phyloP scores from a whole-genome alignment of 805 yeast genomes.

The Candida chauliodis region DNA sequence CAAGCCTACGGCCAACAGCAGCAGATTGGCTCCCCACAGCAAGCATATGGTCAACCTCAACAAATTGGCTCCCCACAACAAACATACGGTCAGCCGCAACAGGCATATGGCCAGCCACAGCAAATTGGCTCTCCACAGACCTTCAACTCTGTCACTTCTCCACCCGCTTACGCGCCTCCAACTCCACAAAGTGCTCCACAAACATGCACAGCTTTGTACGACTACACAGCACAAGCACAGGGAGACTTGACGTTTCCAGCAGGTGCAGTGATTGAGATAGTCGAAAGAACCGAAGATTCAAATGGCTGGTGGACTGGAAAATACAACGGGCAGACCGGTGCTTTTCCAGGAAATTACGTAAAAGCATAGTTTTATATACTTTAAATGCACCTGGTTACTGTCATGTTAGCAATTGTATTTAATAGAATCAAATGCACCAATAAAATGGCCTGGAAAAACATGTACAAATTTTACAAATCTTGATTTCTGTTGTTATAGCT shows the following conservation, averaged over 20 bases:
- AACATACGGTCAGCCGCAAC: slow-evolving; percentile 10
- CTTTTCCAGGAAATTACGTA: slow-evolving; percentile 96
- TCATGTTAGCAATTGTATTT: too few relatives aligned
- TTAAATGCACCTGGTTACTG: too few relatives aligned
- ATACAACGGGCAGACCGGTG: slow-evolving; percentile 80
- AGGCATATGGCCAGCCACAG: slow-evolving; percentile 19
- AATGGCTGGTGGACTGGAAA: slow-evolving; percentile 99
- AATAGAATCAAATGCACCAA: too few relatives aligned
- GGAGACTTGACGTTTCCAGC: slow-evolving; percentile 89
- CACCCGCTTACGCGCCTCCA: slow-evolving; percentile 30
- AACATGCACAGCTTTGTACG: slow-evolving; percentile 86
- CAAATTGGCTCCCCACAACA: slow-evolving; percentile 15
- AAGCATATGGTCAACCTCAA: slow-evolving; percentile 15
- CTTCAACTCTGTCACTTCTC: slow-evolving; percentile 12
- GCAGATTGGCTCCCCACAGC: slow-evolving; percentile 10
- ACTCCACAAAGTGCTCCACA: slow-evolving; percentile 39
- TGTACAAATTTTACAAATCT: too few relatives aligned
- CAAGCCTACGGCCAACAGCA: slow-evolving; percentile 12
- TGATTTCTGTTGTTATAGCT: too few relatives aligned
- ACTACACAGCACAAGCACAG: slow-evolving; percentile 86
- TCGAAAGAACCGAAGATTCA: slow-evolving; percentile 76
- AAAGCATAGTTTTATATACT: too few relatives aligned
- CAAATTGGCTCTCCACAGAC: slow-evolving; percentile 20
- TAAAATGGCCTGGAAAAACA: too few relatives aligned
- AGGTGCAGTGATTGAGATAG: slow-evolving; percentile 80